Evolutionary conservation across 2,329 filamentous ascomycete genomes (phyloP), one percentile per base, ranked within the genome.

Genomic region (Penicillium decumbens): DNA sequence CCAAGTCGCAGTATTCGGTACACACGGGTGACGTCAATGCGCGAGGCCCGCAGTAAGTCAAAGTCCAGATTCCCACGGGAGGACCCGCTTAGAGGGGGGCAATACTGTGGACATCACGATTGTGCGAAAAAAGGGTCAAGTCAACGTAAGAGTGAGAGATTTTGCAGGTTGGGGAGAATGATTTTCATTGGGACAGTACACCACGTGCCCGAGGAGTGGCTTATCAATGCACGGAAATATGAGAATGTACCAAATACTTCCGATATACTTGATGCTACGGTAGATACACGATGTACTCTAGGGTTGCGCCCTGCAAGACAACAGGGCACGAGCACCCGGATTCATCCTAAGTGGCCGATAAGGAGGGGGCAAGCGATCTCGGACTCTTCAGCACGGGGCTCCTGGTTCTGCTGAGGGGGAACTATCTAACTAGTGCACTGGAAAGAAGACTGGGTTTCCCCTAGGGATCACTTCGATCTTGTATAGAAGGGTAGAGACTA

Each of bases 151-250:
- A 40, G 25, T 23, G 41, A 30, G 40, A 47, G 20, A 33, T 18
- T 25, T n/a, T 23, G 32, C 23, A 43, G n/a, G 23, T 27, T n/a
- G 42, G 12, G 13, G 30, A 25, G 12, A 25, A 7, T n/a, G 37
- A 25, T 13, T n/a, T 2, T 40, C 38, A 40, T 40, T 7, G 23
- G 47, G 33, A 27, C 10, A 12, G 15, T 1, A 24, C 7, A 48
- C 41, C 53, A 55, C 53, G 53, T 55, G 53, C 50, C 28, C 37
- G 29, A 49, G n/a, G 43, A 27, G 23, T 37, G 53, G 39, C 53
- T 55, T 55, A 55, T 55, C 53, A 55, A 47, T 50, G 25, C 29
- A 27, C 25, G 25, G n/a, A 4, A 37, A 37, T 37, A 12, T 28
- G 33, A 27, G 41, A 30, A n/a, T 23, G 35, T 35, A 33, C 41